Evolutionary conservation across 345 rosid species (phyloP).

Genomic region (Sisymbrium irio): DNA sequence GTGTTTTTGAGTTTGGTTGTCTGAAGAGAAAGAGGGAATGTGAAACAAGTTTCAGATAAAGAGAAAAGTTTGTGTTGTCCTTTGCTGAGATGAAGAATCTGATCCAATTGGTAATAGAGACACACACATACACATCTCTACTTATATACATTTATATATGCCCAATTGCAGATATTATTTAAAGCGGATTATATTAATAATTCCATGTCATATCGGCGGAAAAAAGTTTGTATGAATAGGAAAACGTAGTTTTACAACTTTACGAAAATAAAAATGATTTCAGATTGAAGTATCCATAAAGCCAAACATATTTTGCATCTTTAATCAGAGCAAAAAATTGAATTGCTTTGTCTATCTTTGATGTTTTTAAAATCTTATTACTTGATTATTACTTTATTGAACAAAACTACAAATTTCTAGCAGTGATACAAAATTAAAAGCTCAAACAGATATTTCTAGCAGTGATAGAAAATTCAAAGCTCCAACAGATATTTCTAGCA

Average conservation of each 20-base stretch:
- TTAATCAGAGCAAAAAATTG: not conserved
- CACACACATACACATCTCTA: slow-evolving; percentile 26
- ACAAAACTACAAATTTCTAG: not conserved
- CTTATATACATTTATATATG: slow-evolving; percentile 21
- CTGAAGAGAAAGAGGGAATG: slow-evolving; percentile 1
- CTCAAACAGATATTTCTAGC: no score
- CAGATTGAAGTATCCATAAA: slow-evolving; percentile 29
- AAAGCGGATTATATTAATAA: not conserved
- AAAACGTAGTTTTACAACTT: slow-evolving; percentile 15
- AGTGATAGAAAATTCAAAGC: no score
- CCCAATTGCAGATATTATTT: slow-evolving; percentile 7
- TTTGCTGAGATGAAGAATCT: slow-evolving; percentile 22
- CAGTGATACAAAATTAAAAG: no score
- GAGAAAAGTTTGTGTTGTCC: not conserved
- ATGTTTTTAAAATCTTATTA: not conserved
- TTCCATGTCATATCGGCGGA: slow-evolving; percentile 16
- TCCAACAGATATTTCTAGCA: no score
- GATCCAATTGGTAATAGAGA: slow-evolving; percentile 18
- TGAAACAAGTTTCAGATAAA: slow-evolving; percentile 3
- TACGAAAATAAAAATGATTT: not conserved
- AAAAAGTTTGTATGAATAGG: slow-evolving; percentile 4
- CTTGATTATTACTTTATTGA: not conserved
- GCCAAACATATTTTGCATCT: slow-evolving; percentile 22
- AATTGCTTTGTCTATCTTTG: not conserved
- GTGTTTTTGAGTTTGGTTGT: not conserved